Evolutionary conservation across 306 rosid species (phyloP).

Genomic region (Styphnolobium japonicum): DNA sequence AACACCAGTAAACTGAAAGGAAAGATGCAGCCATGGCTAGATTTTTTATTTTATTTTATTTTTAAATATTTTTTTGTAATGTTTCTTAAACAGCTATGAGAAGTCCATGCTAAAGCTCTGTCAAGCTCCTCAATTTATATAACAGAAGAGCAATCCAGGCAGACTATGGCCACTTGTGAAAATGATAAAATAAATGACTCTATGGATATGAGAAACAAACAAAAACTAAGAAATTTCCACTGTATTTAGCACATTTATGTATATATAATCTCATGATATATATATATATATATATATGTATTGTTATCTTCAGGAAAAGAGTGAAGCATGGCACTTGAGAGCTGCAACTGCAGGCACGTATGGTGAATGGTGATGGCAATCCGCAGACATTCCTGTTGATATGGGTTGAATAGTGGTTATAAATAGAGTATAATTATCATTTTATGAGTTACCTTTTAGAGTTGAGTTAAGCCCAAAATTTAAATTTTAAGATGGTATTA

Average conservation of each 20-base stretch:
- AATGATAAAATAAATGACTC: conserved; percentile 15
- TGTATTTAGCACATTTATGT: neutral
- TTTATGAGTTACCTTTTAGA: too few relatives aligned
- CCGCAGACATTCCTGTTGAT: too few relatives aligned
- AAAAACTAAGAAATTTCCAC: conserved; percentile 38
- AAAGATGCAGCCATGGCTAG: conserved; percentile 79
- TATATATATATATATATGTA: too few relatives aligned
- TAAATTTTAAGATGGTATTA: too few relatives aligned
- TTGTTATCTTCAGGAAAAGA: conserved; percentile 34
- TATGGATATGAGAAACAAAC: conserved; percentile 47
- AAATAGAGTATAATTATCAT: too few relatives aligned
- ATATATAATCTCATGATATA: conserved; percentile 19
- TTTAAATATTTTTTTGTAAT: neutral
- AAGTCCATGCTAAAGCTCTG: conserved; percentile 30
- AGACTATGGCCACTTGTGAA: conserved; percentile 9
- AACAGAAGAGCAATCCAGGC: neutral
- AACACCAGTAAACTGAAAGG: neutral
- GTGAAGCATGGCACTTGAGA: conserved; percentile 47
- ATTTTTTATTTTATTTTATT: too few relatives aligned
- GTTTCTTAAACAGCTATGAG: conserved; percentile 26
- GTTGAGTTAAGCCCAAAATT: too few relatives aligned
- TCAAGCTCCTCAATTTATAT: conserved; percentile 61
- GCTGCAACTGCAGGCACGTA: conserved; percentile 63
- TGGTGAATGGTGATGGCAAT: conserved; percentile 50
- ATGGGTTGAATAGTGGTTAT: too few relatives aligned